These are phyloP conservation scores for Clavulina sp. DNA, from an alignment of 768 basidiomycete genomes.

Conservation along the genomic window DNA sequence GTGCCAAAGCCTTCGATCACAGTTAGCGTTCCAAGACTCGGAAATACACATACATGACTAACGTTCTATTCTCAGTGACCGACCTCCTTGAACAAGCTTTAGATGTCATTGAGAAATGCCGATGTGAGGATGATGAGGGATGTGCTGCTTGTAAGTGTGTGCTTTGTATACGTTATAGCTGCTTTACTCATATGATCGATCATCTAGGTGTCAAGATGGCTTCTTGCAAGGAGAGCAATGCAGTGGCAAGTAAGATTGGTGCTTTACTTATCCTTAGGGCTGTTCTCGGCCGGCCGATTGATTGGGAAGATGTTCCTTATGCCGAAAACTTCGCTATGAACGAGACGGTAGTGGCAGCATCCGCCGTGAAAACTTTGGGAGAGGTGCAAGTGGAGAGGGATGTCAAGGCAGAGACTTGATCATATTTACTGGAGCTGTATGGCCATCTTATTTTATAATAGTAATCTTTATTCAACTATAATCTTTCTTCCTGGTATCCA, in stretches of 20 bases:
- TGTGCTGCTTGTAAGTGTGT: constrained; percentile 44
- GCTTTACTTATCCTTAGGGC: constrained; percentile 47
- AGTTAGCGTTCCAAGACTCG: constrained; percentile 25
- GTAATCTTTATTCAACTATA: no score
- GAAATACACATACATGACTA: background rate
- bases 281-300: constrained; percentile 31
- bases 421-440: no score
- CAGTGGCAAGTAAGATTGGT: constrained; percentile 60
- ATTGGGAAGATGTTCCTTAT: constrained; percentile 23
- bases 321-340: no score
- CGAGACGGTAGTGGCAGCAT: background rate
- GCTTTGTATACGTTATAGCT: background rate
- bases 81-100: constrained; percentile 43
- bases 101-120: constrained; percentile 38
- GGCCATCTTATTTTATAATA: no score
- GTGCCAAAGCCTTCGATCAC: constrained; percentile 69
- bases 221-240: constrained; percentile 50
- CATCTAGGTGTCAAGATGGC: constrained; percentile 45
- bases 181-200: background rate
- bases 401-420: no score
- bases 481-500: no score
- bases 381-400: no score
- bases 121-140: constrained; percentile 37
- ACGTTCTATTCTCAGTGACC: constrained; percentile 23
- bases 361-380: background rate